A percentile compares a stretch with the other conserved stretches of the same genome.
Evolutionary conservation across 306 rosid species (phyloP).

Genomic region (Hylodesmum podocarpum): DNA sequence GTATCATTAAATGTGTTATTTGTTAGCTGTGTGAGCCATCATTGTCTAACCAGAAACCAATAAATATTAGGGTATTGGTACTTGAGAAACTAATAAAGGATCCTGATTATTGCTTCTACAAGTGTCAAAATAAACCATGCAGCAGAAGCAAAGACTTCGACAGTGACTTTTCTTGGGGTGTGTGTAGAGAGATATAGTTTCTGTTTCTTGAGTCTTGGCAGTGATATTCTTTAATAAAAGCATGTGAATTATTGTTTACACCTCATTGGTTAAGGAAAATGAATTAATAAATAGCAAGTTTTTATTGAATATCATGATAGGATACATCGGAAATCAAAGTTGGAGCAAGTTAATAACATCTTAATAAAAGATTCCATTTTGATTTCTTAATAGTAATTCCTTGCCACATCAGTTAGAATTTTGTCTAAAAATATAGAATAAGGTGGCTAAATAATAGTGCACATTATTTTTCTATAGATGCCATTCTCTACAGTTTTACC

Average conservation of each 20-base stretch:
- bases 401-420: background rate
- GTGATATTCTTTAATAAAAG: background rate
- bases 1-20: slow-evolving; percentile 4
- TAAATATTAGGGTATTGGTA: background rate
- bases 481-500: background rate
- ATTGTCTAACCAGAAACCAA: background rate
- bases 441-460: background rate
- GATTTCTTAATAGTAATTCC: background rate
- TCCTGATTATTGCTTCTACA: background rate
- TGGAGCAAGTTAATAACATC: background rate
- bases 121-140: background rate
- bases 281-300: background rate
- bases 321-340: background rate
- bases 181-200: background rate
- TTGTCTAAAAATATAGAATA: background rate
- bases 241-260: background rate
- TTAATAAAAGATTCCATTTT: background rate
- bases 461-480: background rate
- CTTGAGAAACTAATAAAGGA: background rate
- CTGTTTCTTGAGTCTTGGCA: background rate
- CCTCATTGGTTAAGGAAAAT: background rate
- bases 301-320: background rate
- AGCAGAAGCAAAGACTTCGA: background rate
- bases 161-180: background rate
- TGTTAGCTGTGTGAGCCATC: background rate